phyloP scores from a whole-genome alignment of 2,329 filamentous ascomycete genomes.

The Calonectria pteridis region DNA sequence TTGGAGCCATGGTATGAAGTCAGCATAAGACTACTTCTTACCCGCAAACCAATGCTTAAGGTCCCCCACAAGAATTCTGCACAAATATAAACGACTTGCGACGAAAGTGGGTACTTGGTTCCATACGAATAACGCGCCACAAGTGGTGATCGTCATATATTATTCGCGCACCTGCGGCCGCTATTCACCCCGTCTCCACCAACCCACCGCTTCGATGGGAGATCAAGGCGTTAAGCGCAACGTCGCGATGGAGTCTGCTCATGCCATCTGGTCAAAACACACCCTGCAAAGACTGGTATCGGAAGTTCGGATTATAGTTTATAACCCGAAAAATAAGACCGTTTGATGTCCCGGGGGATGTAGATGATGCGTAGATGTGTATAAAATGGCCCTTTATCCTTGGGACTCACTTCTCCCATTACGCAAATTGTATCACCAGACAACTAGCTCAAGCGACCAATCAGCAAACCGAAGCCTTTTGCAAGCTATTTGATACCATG shows the following conservation, averaged over 20 bases:
- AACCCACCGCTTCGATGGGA: neutral
- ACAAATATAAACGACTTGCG: neutral
- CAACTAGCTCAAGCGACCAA: neutral
- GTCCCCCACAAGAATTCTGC: neutral
- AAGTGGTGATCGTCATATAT: neutral
- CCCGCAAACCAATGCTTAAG: neutral
- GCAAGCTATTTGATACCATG: neutral
- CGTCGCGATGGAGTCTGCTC: neutral
- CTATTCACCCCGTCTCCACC: neutral
- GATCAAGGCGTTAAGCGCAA: neutral
- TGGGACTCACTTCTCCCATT: neutral
- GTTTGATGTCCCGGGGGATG: neutral
- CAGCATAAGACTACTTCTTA: neutral
- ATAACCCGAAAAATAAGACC: neutral
- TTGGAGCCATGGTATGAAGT: neutral
- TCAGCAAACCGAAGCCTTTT: neutral
- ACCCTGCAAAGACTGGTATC: neutral
- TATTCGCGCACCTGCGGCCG: neutral
- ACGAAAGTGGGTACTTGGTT: neutral
- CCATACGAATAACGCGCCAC: neutral
- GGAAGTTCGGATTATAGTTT: neutral
- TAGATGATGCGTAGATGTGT: neutral
- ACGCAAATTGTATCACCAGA: neutral
- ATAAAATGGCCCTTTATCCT: neutral
- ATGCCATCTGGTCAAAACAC: neutral